Evolutionary conservation across 108 stramenopile genomes (phyloP).

Genomic region (Cyclotella atomus): DNA sequence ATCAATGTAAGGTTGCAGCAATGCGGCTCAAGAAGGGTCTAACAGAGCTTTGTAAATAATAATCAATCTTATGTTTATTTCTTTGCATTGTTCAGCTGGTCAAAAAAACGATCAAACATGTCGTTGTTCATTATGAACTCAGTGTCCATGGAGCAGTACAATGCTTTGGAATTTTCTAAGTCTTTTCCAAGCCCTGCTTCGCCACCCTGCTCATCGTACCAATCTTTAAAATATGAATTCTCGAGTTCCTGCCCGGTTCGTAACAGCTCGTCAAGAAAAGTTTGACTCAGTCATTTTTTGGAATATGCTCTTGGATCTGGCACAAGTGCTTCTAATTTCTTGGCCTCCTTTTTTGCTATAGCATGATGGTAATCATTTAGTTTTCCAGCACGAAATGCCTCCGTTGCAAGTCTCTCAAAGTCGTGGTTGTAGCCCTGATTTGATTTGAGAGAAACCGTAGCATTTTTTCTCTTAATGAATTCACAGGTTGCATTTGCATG

Average conservation of each 20-base stretch:
- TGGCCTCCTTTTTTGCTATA: background rate
- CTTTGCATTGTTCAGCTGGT: background rate
- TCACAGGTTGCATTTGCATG: conserved; percentile 7
- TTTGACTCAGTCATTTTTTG: conserved; percentile 8
- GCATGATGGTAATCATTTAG: background rate
- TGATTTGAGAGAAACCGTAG: background rate
- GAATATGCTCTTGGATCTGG: background rate
- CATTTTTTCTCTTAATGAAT: conserved; percentile 3
- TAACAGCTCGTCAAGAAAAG: conserved; percentile 12
- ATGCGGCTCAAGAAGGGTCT: conserved; percentile 55
- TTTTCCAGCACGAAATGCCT: background rate
- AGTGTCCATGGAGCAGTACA: conserved; percentile 16
- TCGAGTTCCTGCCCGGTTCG: conserved; percentile 18
- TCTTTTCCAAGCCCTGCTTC: conserved; percentile 1
- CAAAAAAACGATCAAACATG: conserved; percentile 12
- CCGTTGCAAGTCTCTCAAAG: background rate
- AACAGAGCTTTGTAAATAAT: background rate
- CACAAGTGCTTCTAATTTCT: background rate
- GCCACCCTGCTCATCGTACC: conserved; percentile 29
- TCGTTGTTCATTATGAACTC: conserved; percentile 17
- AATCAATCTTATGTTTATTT: no score
- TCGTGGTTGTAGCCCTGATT: background rate
- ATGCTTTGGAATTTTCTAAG: conserved; percentile 7
- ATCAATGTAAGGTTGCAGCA: conserved; percentile 65
- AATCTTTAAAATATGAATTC: conserved; percentile 12